Base-by-base conservation (phyloP, 208 protist genomes). In the Crithidia sp. region DNA sequence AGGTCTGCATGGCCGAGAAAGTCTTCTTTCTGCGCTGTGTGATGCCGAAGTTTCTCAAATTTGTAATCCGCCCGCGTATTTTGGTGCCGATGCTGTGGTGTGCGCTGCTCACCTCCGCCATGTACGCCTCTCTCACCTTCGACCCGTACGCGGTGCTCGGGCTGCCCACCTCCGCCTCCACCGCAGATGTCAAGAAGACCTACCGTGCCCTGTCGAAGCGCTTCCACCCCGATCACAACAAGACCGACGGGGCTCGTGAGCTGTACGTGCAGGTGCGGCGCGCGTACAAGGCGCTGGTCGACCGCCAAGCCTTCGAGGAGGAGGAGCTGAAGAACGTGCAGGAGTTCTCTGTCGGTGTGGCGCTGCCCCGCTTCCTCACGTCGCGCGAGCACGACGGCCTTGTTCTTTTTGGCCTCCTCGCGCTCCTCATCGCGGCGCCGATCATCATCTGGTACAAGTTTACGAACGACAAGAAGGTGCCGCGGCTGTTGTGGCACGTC, bases 221-320 rank as follows among this genome's bases (percentile, higher is more conserved):
- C 55, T 97, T 90, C 76, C 92, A 98, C 80, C 91, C 94, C n/a
- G 95, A 98, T 80, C 89, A 90, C 79, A 97, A 97, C 79, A 90
- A 86, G 44, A 96, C 89, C 36, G 87, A 93, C 7, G 90, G 90
- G 67, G 95, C 94, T 19, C 90, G 94, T 41, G 84, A 90, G 19
- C 81, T 96, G 60, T 98, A 96, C 76, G 64, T 93, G 14, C 83
- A 96, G 71, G 86, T 98, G 13, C 92, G 88, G 40, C 87, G 92
- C 12, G 96, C 96, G 10, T 97, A 98, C 85, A 95, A 97, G 82
- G 92, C 94, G 5, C 81, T 98, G n/a, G 89, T 95, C 0, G 90
- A 97, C 74, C 90, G 88, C n/a, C 85, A 93, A 54, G 90, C 92
- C 45, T 97, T 95, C 76, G 92, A 97, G 62, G 89, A 96, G 70